Percentiles rank a stretch among this genome's conserved stretches.
These are phyloP conservation scores for Hirschioporus abietinus DNA, from an alignment of 768 basidiomycete genomes.

Conservation along the genomic window DNA sequence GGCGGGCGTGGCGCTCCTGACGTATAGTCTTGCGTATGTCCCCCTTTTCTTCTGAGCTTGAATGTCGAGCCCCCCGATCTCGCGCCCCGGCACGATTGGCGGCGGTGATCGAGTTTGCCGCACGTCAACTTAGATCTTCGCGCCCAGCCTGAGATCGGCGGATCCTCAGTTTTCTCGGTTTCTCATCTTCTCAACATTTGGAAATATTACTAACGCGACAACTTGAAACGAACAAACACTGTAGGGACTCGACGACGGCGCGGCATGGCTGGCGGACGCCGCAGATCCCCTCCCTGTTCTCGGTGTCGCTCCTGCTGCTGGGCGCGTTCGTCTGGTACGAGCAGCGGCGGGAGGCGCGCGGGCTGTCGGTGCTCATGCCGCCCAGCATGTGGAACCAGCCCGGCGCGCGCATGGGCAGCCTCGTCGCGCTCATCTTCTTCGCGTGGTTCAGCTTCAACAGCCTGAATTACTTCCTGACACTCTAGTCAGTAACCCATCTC, in stretches of 20 bases:
- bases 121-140: too few species aligned
- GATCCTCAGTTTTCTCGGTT: background rate
- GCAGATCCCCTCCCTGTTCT: slow-evolving; percentile 26
- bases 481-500: slow-evolving; percentile 19
- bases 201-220: background rate
- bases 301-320: slow-evolving; percentile 23
- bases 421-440: slow-evolving; percentile 27
- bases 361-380: slow-evolving; percentile 26
- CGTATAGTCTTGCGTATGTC: slow-evolving; percentile 29
- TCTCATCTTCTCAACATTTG: background rate
- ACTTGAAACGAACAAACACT: slow-evolving; percentile 1
- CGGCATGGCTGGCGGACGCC: slow-evolving; percentile 28
- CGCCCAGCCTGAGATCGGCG: too few species aligned
- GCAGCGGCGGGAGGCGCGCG: slow-evolving; percentile 22
- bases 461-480: slow-evolving; percentile 25
- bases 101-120: background rate
- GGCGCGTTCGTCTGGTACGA: slow-evolving; percentile 25
- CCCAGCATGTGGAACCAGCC: slow-evolving; percentile 28
- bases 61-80: background rate
- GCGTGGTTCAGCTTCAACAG: slow-evolving; percentile 29
- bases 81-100: background rate
- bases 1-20: slow-evolving; percentile 27
- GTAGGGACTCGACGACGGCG: slow-evolving; percentile 26
- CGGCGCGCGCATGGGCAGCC: slow-evolving; percentile 23
- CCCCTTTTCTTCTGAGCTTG: background rate